Conservation (phyloP, 352 stramenopile species). For the Globisporangium solare region DNA sequence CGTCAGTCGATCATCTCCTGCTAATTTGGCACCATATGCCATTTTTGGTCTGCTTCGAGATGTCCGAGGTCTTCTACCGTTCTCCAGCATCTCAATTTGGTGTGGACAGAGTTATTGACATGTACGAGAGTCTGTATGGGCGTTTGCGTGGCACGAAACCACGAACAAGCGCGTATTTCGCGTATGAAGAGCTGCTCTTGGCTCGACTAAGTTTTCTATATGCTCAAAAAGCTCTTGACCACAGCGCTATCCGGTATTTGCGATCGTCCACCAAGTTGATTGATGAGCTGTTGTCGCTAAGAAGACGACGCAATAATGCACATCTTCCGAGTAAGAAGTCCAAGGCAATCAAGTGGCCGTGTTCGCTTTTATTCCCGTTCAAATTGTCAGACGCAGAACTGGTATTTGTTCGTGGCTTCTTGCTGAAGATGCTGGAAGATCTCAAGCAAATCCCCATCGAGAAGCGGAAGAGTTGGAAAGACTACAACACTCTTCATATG, state of each 20-base stretch:
- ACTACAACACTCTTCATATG: slow-evolving; percentile 41
- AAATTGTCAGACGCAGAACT: slow-evolving; percentile 28
- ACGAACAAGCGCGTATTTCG: slow-evolving; percentile 22
- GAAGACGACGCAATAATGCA: slow-evolving; percentile 9
- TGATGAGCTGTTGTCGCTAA: slow-evolving; percentile 27
- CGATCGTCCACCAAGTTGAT: slow-evolving; percentile 19
- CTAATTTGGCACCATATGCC: slow-evolving; percentile 57
- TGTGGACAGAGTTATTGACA: slow-evolving; percentile 25
- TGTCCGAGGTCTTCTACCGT: slow-evolving; percentile 55
- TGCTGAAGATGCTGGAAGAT: slow-evolving; percentile 33
- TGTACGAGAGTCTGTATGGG: slow-evolving; percentile 54
- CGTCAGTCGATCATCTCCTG: slow-evolving; percentile 26
- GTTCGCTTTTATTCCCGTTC: slow-evolving; percentile 20
- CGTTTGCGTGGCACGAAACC: slow-evolving; percentile 33
- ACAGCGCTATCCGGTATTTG: slow-evolving; percentile 14
- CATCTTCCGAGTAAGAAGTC: slow-evolving; percentile 6
- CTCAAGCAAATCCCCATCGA: slow-evolving; percentile 18
- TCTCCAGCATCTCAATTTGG: slow-evolving; percentile 7
- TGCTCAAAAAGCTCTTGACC: slow-evolving; percentile 11
- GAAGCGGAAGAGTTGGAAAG: slow-evolving; percentile 31
- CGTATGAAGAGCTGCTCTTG: slow-evolving; percentile 52
- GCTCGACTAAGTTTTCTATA: slow-evolving; percentile 53
- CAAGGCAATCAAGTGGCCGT: slow-evolving; percentile 33
- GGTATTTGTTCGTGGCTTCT: slow-evolving; percentile 27
- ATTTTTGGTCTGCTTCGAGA: slow-evolving; percentile 55